Conservation (phyloP, 164 flowering plant species). For the Cinnamomum micranthum region DNA sequence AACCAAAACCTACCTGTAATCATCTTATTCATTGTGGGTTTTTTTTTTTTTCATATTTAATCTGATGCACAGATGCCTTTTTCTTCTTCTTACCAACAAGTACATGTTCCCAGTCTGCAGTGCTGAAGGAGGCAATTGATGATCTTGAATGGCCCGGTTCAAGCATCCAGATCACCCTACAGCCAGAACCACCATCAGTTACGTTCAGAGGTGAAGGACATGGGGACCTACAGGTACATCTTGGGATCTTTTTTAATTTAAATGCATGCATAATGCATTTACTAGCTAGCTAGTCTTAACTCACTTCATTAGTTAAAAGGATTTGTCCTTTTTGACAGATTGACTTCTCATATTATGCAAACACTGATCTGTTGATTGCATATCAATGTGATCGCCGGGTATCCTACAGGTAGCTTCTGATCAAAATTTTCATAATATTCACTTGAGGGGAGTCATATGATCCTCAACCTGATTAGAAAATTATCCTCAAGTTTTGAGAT, state of each 20-base stretch:
- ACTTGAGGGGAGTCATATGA: neutral
- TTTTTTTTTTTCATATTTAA: neutral
- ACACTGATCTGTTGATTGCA: slow-evolving; percentile 70
- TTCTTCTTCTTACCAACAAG: slow-evolving; percentile 1
- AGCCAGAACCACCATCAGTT: slow-evolving; percentile 76
- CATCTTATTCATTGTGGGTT: neutral
- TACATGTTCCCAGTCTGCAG: slow-evolving; percentile 64
- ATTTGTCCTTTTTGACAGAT: slow-evolving; percentile 49
- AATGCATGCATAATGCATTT: neutral
- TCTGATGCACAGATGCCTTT: neutral
- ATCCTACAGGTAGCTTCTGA: slow-evolving; percentile 53
- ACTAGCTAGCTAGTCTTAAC: neutral
- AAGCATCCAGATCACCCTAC: slow-evolving; percentile 65
- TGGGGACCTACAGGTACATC: slow-evolving; percentile 83
- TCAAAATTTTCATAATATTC: neutral
- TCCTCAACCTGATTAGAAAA: neutral
- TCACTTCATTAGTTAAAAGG: slow-evolving; percentile 2
- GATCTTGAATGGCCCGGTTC: slow-evolving; percentile 99
- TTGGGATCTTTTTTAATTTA: neutral
- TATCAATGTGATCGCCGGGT: slow-evolving; percentile 62
- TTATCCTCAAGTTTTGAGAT: neutral
- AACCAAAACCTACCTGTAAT: neutral
- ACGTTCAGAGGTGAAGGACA: slow-evolving; percentile 92
- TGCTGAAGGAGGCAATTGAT: slow-evolving; percentile 89
- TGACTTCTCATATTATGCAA: slow-evolving; percentile 80